These are phyloP conservation scores for Alternaria arbusti DNA, from an alignment of 2,329 filamentous ascomycete species.

Conservation along the genomic window DNA sequence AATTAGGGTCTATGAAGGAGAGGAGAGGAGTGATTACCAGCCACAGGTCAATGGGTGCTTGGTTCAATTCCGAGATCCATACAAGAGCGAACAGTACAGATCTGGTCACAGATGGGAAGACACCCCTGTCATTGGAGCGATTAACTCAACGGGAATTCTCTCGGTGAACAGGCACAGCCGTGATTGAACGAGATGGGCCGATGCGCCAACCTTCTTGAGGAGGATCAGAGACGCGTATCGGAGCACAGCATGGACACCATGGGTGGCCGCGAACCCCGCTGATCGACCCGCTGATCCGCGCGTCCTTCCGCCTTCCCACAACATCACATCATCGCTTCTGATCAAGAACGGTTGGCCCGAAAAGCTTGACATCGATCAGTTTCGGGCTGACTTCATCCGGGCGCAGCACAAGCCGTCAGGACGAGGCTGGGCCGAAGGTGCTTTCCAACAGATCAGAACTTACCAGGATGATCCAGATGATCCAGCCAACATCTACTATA, in stretches of 20 bases:
- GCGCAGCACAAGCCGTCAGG: conserved; percentile 6
- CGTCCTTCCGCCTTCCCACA: not conserved
- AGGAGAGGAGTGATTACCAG: not conserved
- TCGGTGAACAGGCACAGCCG: not conserved
- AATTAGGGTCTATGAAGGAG: conserved; percentile 17
- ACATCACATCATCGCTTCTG: conserved; percentile 4
- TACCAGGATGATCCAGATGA: not conserved
- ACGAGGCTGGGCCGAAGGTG: conserved; percentile 6
- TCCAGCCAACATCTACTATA: not conserved
- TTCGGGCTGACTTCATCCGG: conserved; percentile 20
- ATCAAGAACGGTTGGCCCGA: conserved; percentile 17
- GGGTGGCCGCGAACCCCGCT: conserved; percentile 16
- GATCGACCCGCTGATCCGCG: conserved; percentile 4
- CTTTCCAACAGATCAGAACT: not conserved
- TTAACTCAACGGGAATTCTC: not conserved
- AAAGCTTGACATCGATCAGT: conserved; percentile 8
- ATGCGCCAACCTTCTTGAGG: conserved; percentile 13
- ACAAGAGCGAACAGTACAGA: not conserved
- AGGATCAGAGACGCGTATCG: conserved; percentile 15
- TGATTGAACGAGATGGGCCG: conserved; percentile 2
- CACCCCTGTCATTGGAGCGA: not conserved
- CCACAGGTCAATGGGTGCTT: not conserved
- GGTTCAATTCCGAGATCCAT: not conserved
- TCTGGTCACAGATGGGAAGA: not conserved
- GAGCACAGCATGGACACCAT: conserved; percentile 15